These are phyloP conservation scores for Pleurotus citrinopileatus DNA, from an alignment of 768 basidiomycete genomes.

Conservation along the genomic window DNA sequence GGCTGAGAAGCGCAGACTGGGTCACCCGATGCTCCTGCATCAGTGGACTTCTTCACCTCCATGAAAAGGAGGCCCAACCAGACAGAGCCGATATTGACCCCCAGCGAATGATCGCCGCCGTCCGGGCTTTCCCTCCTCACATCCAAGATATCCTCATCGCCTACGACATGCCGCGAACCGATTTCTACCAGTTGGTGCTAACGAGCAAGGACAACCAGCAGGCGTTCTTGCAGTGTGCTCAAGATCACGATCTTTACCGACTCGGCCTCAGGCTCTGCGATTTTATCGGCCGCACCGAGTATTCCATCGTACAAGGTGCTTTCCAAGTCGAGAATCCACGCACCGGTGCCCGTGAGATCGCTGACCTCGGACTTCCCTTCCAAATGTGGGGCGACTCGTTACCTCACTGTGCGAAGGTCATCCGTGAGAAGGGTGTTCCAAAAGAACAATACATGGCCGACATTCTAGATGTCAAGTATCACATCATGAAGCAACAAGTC, in stretches of 20 bases:
- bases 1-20: conserved; percentile 54
- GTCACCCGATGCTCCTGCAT: conserved; percentile 48
- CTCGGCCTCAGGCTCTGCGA: conserved; percentile 49
- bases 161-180: conserved; percentile 48
- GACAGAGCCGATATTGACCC: conserved; percentile 52
- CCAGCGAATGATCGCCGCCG: conserved; percentile 36
- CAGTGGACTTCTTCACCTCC: conserved; percentile 50
- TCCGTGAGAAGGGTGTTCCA: conserved; percentile 40
- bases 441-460: conserved; percentile 53
- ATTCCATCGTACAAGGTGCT: conserved; percentile 54
- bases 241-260: conserved; percentile 45
- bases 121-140: conserved; percentile 41
- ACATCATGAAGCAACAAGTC: conserved; percentile 46
- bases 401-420: conserved; percentile 55
- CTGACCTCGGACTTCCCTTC: conserved; percentile 57
- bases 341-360: conserved; percentile 38
- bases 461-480: conserved; percentile 62
- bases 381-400: conserved; percentile 55
- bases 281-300: conserved; percentile 57
- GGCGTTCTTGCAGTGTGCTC: conserved; percentile 49
- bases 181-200: conserved; percentile 40
- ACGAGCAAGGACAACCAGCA: conserved; percentile 43
- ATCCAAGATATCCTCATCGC: conserved; percentile 42
- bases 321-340: conserved; percentile 43
- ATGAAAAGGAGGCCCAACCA: conserved; percentile 36